phyloP scores from a whole-genome alignment of 768 basidiomycete species.

The Termitomyces sp. region DNA sequence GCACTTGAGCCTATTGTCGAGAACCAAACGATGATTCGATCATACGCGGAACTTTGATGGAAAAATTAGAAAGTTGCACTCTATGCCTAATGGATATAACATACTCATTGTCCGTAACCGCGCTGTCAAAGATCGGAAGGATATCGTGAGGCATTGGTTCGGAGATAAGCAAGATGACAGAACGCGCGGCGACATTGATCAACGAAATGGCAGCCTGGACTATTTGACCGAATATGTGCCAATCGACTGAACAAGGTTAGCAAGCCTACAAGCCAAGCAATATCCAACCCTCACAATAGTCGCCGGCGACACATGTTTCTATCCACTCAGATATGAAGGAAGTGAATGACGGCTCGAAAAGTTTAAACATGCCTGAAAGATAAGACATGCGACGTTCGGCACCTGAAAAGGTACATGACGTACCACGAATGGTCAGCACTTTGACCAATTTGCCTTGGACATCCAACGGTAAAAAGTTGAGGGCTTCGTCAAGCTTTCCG shows the following conservation, averaged over 20 bases:
- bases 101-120: constrained; percentile 17
- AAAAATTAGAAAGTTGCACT: constrained; percentile 12
- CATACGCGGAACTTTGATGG: constrained; percentile 38
- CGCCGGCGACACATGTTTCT: constrained; percentile 38
- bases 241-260: constrained; percentile 44
- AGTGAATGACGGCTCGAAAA: constrained; percentile 38
- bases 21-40: constrained; percentile 40
- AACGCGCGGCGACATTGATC: constrained; percentile 36
- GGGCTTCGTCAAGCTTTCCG: constrained; percentile 43
- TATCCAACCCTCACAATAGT: constrained; percentile 42
- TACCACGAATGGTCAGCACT: constrained; percentile 46
- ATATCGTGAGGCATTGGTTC: constrained; percentile 19
- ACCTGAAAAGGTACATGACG: neutral
- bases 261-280: neutral
- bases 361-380: constrained; percentile 36
- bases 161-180: constrained; percentile 29
- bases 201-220: constrained; percentile 39
- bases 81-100: neutral
- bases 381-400: neutral
- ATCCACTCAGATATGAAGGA: constrained; percentile 47
- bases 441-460: constrained; percentile 55
- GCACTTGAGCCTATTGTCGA: constrained; percentile 30
- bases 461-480: constrained; percentile 50
- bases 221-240: constrained; percentile 49
- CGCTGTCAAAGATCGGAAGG: constrained; percentile 34